A percentile compares a stretch with the other conserved stretches of the same genome.
Conservation (phyloP, 2,329 filamentous ascomycete genomes). For the Cephalotrichum gorgonifer region DNA sequence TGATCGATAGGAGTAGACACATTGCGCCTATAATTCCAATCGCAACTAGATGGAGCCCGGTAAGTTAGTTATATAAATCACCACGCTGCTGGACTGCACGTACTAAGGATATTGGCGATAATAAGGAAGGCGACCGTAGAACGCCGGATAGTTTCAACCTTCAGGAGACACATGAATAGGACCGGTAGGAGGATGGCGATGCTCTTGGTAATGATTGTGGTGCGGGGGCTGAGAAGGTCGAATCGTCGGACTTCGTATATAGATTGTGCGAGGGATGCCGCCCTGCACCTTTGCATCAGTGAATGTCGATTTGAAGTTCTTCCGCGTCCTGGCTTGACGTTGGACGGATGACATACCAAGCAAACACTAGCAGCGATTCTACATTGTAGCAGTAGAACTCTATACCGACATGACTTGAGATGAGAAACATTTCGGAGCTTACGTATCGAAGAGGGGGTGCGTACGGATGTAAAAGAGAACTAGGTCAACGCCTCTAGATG, state of each 20-base stretch:
- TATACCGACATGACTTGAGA: constrained; percentile 11
- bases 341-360: constrained; percentile 24
- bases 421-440: neutral
- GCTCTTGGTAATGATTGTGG: constrained; percentile 19
- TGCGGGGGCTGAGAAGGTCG: constrained; percentile 14
- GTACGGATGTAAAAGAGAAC: constrained; percentile 37
- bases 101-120: constrained; percentile 25
- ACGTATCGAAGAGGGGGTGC: constrained; percentile 9
- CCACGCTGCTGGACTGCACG: constrained; percentile 10
- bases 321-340: neutral
- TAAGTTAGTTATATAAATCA: neutral
- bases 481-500: constrained; percentile 28
- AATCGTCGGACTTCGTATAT: constrained; percentile 19
- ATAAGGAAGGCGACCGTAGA: constrained; percentile 19
- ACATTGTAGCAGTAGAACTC: constrained; percentile 41
- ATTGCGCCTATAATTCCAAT: constrained; percentile 23
- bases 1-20: constrained; percentile 25
- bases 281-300: no score
- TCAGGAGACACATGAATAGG: constrained; percentile 21
- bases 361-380: constrained; percentile 33
- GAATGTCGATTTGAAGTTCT: no score
- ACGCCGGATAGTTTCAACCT: constrained; percentile 15
- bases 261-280: constrained; percentile 23
- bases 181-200: constrained; percentile 23
- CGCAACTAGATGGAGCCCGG: constrained; percentile 19